Conservation (phyloP, 2,329 filamentous ascomycete genomes). For the Chaetomium sp. region DNA sequence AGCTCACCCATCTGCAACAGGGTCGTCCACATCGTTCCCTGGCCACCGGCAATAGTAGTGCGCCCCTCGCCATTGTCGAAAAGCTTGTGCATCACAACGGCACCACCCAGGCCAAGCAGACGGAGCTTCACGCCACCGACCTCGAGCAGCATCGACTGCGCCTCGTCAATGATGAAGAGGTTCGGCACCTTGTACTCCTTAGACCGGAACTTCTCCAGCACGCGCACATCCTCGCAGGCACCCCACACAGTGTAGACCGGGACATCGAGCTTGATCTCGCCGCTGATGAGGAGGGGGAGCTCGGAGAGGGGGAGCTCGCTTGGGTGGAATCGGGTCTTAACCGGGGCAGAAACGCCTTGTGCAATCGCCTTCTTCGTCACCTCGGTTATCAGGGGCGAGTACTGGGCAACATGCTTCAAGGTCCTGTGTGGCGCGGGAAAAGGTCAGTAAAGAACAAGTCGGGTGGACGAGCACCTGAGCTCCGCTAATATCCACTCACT, state of each 20-base stretch:
- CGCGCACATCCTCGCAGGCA: conserved; percentile 95
- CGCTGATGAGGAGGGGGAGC: conserved; percentile 79
- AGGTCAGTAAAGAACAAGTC: no score
- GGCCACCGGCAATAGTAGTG: conserved; percentile 95
- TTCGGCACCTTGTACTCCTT: conserved; percentile 98
- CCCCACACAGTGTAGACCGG: conserved; percentile 99
- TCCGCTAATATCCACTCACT: conserved; percentile 52
- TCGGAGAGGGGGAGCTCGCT: conserved; percentile 87
- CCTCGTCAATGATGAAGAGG: conserved; percentile 96
- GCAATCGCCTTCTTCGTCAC: conserved; percentile 61
- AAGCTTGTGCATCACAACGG: conserved; percentile 99
- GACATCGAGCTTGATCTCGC: conserved; percentile 84
- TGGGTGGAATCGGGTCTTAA: conserved; percentile 78
- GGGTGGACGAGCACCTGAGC: no score
- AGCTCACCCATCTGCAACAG: conserved; percentile 96
- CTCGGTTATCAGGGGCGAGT: conserved; percentile 88
- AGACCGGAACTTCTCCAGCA: conserved; percentile 94
- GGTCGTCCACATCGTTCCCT: conserved; percentile 99
- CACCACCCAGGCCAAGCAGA: conserved; percentile 85
- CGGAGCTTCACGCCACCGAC: conserved; percentile 93
- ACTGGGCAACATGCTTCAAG: conserved; percentile 95
- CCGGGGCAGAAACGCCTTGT: conserved; percentile 62
- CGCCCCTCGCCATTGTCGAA: conserved; percentile 98
- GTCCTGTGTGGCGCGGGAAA: conserved; percentile 52
- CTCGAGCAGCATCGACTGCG: conserved; percentile 90